Conservation (phyloP, 1,139 yeast genomes). For the Chernovozyma sophiae-reginae region DNA sequence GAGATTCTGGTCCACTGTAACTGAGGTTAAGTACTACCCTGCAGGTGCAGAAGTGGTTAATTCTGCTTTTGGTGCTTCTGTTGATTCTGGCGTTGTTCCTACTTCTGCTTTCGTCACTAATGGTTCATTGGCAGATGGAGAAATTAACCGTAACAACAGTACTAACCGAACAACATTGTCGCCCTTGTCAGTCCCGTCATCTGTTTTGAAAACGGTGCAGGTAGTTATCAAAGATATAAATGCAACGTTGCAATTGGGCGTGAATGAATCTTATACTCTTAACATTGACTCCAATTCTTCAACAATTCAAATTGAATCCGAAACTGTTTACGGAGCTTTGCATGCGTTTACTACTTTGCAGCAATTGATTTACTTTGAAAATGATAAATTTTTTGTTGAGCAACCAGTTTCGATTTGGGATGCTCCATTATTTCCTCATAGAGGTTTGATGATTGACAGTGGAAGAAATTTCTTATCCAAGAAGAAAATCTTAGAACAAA, state of each 20-base stretch:
- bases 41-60: conserved; percentile 20
- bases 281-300: conserved; percentile 9
- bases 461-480: conserved; percentile 37
- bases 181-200: too few species aligned
- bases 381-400: conserved; percentile 24
- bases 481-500: conserved; percentile 29
- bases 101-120: too few species aligned
- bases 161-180: not conserved
- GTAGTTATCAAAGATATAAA: conserved; percentile 20
- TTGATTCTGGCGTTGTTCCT: too few species aligned
- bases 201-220: conserved; percentile 5
- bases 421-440: conserved; percentile 37
- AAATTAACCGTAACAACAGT: conserved; percentile 1
- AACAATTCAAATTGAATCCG: conserved; percentile 24
- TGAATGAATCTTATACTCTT: conserved; percentile 28
- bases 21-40: conserved; percentile 23
- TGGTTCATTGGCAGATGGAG: too few species aligned
- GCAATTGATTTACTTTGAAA: conserved; percentile 32
- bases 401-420: conserved; percentile 33
- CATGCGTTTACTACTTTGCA: conserved; percentile 43
- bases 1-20: conserved; percentile 14
- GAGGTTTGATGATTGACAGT: conserved; percentile 44
- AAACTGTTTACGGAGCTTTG: conserved; percentile 44
- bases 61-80: conserved; percentile 8
- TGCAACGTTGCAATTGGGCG: conserved; percentile 36